phyloP scores from a whole-genome alignment of 495 filamentous ascomycete species.

The Letharia columbiana region DNA sequence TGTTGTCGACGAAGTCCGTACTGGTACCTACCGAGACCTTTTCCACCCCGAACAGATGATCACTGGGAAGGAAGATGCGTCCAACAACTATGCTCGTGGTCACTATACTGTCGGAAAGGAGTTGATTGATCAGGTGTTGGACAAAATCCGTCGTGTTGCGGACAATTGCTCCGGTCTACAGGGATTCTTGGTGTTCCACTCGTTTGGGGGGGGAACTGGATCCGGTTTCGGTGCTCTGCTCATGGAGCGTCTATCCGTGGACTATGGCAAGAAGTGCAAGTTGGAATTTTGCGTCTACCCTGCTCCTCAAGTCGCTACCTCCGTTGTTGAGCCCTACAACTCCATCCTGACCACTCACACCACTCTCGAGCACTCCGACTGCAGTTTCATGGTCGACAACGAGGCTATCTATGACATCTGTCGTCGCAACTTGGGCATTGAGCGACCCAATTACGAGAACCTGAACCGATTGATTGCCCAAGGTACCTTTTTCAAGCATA shows the following conservation, averaged over 20 bases:
- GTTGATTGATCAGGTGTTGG: slow-evolving; percentile 92
- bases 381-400: slow-evolving; percentile 99
- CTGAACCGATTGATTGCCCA: slow-evolving; percentile 97
- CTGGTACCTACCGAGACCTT: slow-evolving; percentile 86
- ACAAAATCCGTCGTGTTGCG: slow-evolving; percentile 90
- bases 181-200: slow-evolving; percentile 99
- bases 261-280: slow-evolving; percentile 99
- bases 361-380: slow-evolving; percentile 98
- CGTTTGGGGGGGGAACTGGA: slow-evolving; percentile 96
- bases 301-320: slow-evolving; percentile 89
- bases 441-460: slow-evolving; percentile 96
- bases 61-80: slow-evolving; percentile 98
- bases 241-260: slow-evolving; percentile 94
- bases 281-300: slow-evolving; percentile 99
- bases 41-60: slow-evolving; percentile 99
- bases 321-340: slow-evolving; percentile 98
- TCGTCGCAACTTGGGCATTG: slow-evolving; percentile 90
- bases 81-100: slow-evolving; percentile 98
- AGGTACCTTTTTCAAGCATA: slow-evolving; percentile 40
- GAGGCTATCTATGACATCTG: slow-evolving; percentile 99
- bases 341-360: slow-evolving; percentile 98
- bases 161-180: slow-evolving; percentile 97
- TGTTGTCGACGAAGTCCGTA: slow-evolving; percentile 98
- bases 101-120: slow-evolving; percentile 99
- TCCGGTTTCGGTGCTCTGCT: slow-evolving; percentile 96